These are phyloP conservation scores for Batkoa obscura DNA, from an alignment of 371 early-diverging fungal species.

Conservation along the genomic window DNA sequence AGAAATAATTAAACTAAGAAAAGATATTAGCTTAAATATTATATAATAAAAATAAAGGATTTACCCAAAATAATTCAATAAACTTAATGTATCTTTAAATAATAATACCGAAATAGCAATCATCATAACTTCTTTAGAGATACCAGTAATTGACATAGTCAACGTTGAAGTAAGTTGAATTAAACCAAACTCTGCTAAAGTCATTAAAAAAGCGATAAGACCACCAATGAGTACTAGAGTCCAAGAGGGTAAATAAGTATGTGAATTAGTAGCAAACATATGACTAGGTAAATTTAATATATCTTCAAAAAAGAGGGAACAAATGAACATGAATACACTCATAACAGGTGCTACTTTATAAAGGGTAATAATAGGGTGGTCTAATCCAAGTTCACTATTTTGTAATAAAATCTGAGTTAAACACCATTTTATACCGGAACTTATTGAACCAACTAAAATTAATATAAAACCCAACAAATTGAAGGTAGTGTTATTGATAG, in stretches of 20 bases:
- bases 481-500: constrained; percentile 56
- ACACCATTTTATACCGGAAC: constrained; percentile 66
- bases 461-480: constrained; percentile 40
- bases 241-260: constrained; percentile 17
- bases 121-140: constrained; percentile 32
- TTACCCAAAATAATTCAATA: constrained; percentile 5
- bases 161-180: constrained; percentile 67
- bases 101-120: constrained; percentile 1
- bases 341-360: constrained; percentile 1
- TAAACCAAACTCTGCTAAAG: constrained; percentile 57
- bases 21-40: neutral
- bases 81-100: neutral
- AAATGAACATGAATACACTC: neutral
- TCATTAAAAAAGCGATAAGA: constrained; percentile 69
- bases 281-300: constrained; percentile 14
- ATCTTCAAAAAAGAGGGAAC: constrained; percentile 6
- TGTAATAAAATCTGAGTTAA: constrained; percentile 62
- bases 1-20: constrained; percentile 1
- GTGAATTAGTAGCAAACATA: constrained; percentile 13
- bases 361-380: neutral
- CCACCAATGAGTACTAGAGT: constrained; percentile 41
- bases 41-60: neutral
- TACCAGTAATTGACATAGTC: constrained; percentile 75
- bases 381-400: constrained; percentile 17
- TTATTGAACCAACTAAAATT: constrained; percentile 51